phyloP scores from a whole-genome alignment of 2,329 filamentous ascomycete genomes.

The Sarocladium kiliense region DNA sequence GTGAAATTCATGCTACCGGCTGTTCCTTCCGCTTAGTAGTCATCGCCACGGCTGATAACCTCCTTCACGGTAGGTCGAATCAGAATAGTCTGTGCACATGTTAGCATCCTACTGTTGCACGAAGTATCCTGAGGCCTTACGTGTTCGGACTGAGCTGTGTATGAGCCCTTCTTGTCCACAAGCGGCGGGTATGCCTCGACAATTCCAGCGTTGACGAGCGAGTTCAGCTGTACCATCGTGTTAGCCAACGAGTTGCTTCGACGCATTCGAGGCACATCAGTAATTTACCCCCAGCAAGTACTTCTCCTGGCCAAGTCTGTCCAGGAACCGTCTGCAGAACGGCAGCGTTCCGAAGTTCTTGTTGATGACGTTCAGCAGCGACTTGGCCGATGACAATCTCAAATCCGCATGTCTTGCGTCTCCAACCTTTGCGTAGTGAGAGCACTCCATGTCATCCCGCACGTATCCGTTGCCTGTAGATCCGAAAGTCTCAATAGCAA shows the following conservation, averaged over 20 bases:
- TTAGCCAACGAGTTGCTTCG: no score
- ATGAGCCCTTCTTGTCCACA: slow-evolving; percentile 88
- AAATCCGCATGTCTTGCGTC: slow-evolving; percentile 74
- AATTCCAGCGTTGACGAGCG: slow-evolving; percentile 74
- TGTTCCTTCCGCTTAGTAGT: slow-evolving; percentile 55
- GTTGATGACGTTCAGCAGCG: slow-evolving; percentile 80
- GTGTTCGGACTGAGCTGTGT: slow-evolving; percentile 92
- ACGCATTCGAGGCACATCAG: no score
- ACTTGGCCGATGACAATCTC: slow-evolving; percentile 76
- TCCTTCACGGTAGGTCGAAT: slow-evolving; percentile 79
- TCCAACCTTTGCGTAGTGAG: slow-evolving; percentile 74
- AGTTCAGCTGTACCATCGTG: slow-evolving; percentile 61
- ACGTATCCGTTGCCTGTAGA: slow-evolving; percentile 89
- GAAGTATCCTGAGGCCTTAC: no score
- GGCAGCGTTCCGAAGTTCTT: slow-evolving; percentile 95
- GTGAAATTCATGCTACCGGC: background rate
- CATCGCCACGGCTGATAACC: slow-evolving; percentile 79
- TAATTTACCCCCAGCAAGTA: slow-evolving; percentile 78
- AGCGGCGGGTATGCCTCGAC: slow-evolving; percentile 88
- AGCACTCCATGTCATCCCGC: slow-evolving; percentile 81
- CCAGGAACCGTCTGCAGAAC: slow-evolving; percentile 85
- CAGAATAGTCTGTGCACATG: slow-evolving; percentile 59
- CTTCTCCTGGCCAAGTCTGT: slow-evolving; percentile 90
- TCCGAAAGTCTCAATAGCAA: slow-evolving; percentile 94
- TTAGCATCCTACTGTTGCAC: background rate